phyloP scores from a whole-genome alignment of 495 filamentous ascomycete genomes.

The Pyrenula massariospora region DNA sequence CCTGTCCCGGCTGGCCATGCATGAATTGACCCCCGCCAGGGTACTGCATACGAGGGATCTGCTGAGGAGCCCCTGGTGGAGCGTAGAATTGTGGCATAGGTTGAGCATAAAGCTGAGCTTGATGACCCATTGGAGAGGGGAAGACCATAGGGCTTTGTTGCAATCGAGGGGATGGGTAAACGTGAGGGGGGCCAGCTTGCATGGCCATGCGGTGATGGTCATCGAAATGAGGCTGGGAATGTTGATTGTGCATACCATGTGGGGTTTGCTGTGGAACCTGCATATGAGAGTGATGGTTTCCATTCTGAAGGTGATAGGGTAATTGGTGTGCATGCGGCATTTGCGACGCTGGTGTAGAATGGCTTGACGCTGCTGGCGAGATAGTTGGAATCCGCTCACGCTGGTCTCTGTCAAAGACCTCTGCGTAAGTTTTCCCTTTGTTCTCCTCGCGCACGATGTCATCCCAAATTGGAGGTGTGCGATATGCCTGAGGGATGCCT shows the following conservation, averaged over 20 bases:
- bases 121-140: conserved; percentile 55
- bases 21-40: conserved; percentile 53
- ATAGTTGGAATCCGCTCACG: conserved; percentile 34
- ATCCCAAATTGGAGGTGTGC: conserved; percentile 72
- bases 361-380: conserved; percentile 54
- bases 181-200: conserved; percentile 65
- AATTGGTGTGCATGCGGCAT: conserved; percentile 71
- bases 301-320: conserved; percentile 45
- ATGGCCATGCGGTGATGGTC: conserved; percentile 82
- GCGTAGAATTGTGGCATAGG: conserved; percentile 60
- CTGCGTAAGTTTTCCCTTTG: conserved; percentile 57
- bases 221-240: conserved; percentile 53
- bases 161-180: conserved; percentile 68
- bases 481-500: conserved; percentile 65
- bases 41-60: conserved; percentile 28
- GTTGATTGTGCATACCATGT: conserved; percentile 55
- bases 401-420: conserved; percentile 60
- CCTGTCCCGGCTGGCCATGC: conserved; percentile 49
- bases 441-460: conserved; percentile 34
- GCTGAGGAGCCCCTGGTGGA: conserved; percentile 48
- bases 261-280: conserved; percentile 56
- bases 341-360: conserved; percentile 39
- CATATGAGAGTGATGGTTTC: conserved; percentile 13
- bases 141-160: conserved; percentile 58
- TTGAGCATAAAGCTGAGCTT: conserved; percentile 61